A percentile compares a stretch with the other conserved stretches of the same genome.
phyloP scores from a whole-genome alignment of 1,284 basidiomycete genomes.

The Vanrija sp. region DNA sequence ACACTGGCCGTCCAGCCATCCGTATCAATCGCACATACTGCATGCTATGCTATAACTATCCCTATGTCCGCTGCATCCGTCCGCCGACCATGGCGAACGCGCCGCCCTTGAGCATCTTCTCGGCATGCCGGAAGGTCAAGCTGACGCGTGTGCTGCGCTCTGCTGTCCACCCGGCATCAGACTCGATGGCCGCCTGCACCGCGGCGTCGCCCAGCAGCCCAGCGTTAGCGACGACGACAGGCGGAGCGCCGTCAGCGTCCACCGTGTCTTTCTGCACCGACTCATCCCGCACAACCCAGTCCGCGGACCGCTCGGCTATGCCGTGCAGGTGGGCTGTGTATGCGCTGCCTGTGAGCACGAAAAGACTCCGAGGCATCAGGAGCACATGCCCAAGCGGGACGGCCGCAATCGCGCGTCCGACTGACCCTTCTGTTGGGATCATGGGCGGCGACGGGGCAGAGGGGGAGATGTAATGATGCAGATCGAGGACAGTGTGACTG shows the following conservation, averaged over 20 bases:
- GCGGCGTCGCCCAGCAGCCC: conserved; percentile 52
- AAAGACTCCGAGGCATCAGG: conserved; percentile 72
- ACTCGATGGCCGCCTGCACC: conserved; percentile 48
- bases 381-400: conserved; percentile 67
- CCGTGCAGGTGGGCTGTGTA: conserved; percentile 72
- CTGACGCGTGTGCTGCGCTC: conserved; percentile 64
- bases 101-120: conserved; percentile 55
- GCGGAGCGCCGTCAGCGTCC: not conserved
- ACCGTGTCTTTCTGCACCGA: not conserved
- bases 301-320: conserved; percentile 58
- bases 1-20: too few species aligned
- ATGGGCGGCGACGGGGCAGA: conserved; percentile 43
- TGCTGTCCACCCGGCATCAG: conserved; percentile 55
- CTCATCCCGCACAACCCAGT: conserved; percentile 38
- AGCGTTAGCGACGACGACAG: conserved; percentile 58
- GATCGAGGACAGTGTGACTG: conserved; percentile 77
- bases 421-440: conserved; percentile 17
- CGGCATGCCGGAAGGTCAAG: conserved; percentile 81
- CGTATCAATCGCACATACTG: too few species aligned
- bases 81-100: conserved; percentile 17
- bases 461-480: conserved; percentile 63
- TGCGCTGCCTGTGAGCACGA: conserved; percentile 66
- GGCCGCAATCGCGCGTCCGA: conserved; percentile 57
- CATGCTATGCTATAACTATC: not conserved
- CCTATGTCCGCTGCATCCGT: conserved; percentile 6